Conservation (phyloP, 78 protist genomes). For the Anaeramoeba ignava region DNA sequence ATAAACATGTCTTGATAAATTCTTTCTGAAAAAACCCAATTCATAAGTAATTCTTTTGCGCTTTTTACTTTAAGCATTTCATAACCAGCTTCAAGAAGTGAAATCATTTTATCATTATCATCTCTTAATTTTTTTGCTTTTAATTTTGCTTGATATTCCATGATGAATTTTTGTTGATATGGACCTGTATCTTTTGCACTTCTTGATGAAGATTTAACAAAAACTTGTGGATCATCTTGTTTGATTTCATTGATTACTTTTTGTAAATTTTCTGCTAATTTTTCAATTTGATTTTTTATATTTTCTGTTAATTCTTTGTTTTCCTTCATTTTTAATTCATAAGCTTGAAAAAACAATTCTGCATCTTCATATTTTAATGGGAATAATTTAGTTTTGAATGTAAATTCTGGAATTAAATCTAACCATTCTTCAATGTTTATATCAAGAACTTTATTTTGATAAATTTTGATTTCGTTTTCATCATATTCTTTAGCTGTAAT, state of each 20-base stretch:
- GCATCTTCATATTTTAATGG: neutral
- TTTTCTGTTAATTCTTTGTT: neutral
- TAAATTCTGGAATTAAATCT: neutral
- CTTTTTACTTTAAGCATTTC: neutral
- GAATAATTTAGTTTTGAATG: neutral
- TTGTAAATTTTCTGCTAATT: neutral
- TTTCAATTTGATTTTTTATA: neutral
- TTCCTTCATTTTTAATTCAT: neutral
- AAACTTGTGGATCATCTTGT: neutral
- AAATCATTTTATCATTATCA: neutral
- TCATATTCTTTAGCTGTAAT: no score
- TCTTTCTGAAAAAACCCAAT: neutral
- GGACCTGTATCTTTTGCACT: neutral
- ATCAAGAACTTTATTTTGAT: neutral
- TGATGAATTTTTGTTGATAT: neutral
- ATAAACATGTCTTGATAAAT: constrained; percentile 21
- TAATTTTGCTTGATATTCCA: neutral
- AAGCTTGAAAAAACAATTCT: neutral
- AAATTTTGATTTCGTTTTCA: neutral
- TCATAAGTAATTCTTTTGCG: neutral
- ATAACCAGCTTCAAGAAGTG: neutral
- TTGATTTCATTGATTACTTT: neutral
- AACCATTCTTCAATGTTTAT: constrained; percentile 1
- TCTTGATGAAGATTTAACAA: neutral
- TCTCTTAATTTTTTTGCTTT: no score